Conservation (phyloP, 2,329 filamentous ascomycete genomes). For the Domatiomyces catenatus region DNA sequence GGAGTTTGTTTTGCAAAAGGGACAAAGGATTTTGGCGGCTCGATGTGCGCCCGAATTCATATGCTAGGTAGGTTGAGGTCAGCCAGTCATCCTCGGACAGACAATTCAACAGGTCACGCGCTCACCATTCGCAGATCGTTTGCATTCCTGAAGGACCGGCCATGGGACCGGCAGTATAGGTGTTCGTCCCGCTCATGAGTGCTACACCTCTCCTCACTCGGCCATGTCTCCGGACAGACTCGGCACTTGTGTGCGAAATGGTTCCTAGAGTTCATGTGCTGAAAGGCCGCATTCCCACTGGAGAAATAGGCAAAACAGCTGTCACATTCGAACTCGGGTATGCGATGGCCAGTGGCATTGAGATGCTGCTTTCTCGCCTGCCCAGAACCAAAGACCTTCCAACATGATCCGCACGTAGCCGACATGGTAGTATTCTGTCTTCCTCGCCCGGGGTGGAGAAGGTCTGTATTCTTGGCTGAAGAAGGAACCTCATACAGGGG, state of each 20-base stretch:
- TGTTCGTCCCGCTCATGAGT: neutral
- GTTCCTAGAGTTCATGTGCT: slow-evolving; percentile 21
- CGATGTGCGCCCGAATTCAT: slow-evolving; percentile 25
- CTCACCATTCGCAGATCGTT: neutral
- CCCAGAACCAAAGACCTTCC: neutral
- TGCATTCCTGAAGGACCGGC: neutral
- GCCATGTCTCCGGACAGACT: slow-evolving; percentile 17
- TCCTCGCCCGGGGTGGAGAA: too few relatives aligned
- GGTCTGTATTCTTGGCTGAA: too few relatives aligned
- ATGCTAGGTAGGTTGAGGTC: neutral
- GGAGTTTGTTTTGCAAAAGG: slow-evolving; percentile 33
- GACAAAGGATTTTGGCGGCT: slow-evolving; percentile 33
- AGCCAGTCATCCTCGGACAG: neutral
- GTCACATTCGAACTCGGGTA: slow-evolving; percentile 18
- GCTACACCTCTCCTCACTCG: neutral
- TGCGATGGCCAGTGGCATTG: neutral
- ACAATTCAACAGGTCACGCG: neutral
- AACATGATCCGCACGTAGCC: neutral
- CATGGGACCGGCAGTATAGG: neutral
- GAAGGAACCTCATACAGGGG: too few relatives aligned
- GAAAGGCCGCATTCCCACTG: slow-evolving; percentile 14
- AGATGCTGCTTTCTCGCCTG: neutral
- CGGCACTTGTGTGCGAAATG: slow-evolving; percentile 21
- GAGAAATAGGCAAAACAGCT: slow-evolving; percentile 18
- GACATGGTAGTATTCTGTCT: too few relatives aligned